A percentile compares a stretch with the other conserved stretches of the same genome.
These are phyloP conservation scores for Paraleonurus japonicus DNA, from an alignment of 257 asterid genomes.

Conservation along the genomic window DNA sequence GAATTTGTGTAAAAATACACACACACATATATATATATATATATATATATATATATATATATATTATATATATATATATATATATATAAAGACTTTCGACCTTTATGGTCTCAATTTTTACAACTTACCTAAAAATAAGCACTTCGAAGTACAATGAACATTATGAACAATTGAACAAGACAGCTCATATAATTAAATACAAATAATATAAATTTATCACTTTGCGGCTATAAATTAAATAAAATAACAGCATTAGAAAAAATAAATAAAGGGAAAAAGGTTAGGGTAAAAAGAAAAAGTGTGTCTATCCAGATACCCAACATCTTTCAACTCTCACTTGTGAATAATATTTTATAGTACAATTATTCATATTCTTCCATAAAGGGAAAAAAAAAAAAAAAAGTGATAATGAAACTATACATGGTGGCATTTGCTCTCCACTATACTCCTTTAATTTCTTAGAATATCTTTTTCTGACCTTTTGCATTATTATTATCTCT, in stretches of 20 bases:
- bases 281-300: conserved; percentile 27
- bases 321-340: conserved; percentile 27
- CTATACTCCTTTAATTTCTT: conserved; percentile 16
- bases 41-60: too few relatives aligned
- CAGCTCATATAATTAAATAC: neutral
- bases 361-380: conserved; percentile 28
- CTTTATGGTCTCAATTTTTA: too few relatives aligned
- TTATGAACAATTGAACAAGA: neutral
- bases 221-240: conserved; percentile 30
- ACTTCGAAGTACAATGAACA: neutral
- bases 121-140: too few relatives aligned
- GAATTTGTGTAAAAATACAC: too few relatives aligned
- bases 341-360: conserved; percentile 5
- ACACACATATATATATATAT: too few relatives aligned
- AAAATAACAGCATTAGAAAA: neutral
- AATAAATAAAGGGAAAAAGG: conserved; percentile 7
- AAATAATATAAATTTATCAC: neutral
- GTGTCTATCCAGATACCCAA: conserved; percentile 34
- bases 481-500: conserved; percentile 7
- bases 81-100: too few relatives aligned
- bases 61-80: too few relatives aligned
- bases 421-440: conserved; percentile 26
- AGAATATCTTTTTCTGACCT: conserved; percentile 21
- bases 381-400: neutral
- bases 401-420: conserved; percentile 25